Base-by-base conservation (phyloP, 371 early-diverging fungal species). In the Rhizopus delemar region DNA sequence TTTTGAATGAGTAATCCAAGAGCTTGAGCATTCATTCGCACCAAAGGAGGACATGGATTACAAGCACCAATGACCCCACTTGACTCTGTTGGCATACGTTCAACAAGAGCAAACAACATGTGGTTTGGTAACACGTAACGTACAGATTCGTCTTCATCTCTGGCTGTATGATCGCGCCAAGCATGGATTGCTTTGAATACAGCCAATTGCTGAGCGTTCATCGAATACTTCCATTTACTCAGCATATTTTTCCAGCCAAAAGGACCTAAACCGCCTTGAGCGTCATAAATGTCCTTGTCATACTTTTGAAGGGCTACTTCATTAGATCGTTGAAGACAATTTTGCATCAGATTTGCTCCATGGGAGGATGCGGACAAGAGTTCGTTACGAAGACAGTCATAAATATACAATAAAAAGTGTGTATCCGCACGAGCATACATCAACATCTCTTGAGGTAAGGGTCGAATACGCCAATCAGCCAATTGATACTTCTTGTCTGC, bases 391-490 rank as follows among this genome's bases (percentile, higher is more conserved):
- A 99, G 86, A 16, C 86, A 73, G 73, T 97, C 97, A 70, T 87
- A 98, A 46, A 99, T 91, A 70, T 93, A 93, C 28, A 96, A 78
- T 32, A 99, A 82, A 65, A 90, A 99, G 65, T 98, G 98, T 8
- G 99, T 98, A 77, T 99, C 99, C 3, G 87, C 78, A 15, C 94
- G 86, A 7, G 99, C 99, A 71, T 99, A 99, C 31, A 74, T 71
- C 50, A 94, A 38, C 97, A 99, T 95, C 62, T 96, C 96, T 16
- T 71, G 70, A 0, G 97, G 91, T 29, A 98, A 63, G 0, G 99
- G 99, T 13, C 96, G 70, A 46, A 96, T 90, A 59, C 98, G 81
- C 99, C 99, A 99, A 74, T 99, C 99, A 8, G 98, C 98, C 64
- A 93, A 70, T 78, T 99, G 99, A 68, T 91, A 96, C 65, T 84